Evolutionary conservation across 1,139 yeast species (phyloP).

Genomic region (Nakaseomyces uthaithaninus): DNA sequence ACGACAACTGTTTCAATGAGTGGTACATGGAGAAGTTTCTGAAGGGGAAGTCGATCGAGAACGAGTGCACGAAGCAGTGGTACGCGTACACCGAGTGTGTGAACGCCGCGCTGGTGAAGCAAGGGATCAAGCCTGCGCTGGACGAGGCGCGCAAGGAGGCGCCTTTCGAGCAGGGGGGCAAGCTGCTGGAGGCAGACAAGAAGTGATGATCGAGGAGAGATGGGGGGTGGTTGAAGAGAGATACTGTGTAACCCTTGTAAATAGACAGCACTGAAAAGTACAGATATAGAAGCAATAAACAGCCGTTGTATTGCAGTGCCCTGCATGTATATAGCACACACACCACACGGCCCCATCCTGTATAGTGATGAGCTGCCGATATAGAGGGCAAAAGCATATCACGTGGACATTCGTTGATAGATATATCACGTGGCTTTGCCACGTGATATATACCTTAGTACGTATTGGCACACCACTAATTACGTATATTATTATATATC

Average conservation of each 20-base stretch:
- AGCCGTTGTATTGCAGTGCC: not conserved
- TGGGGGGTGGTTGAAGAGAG: not conserved
- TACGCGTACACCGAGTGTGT: constrained; percentile 78
- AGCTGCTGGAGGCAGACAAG: constrained; percentile 7
- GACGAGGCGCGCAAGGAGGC: constrained; percentile 90
- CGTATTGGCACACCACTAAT: no score
- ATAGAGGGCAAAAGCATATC: no score
- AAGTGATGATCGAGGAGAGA: not conserved
- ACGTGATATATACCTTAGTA: not conserved
- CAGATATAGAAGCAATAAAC: no score
- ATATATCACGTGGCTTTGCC: not conserved
- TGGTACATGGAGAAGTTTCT: constrained; percentile 79
- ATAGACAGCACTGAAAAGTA: no score
- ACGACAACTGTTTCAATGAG: constrained; percentile 85
- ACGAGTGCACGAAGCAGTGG: constrained; percentile 91
- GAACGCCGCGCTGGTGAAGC: constrained; percentile 40
- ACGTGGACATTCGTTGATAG: no score
- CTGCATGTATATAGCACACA: no score
- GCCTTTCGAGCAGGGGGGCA: constrained; percentile 68
- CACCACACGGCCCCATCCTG: no score
- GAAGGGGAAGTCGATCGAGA: constrained; percentile 47
- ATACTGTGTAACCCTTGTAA: not conserved
- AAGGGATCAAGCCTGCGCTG: constrained; percentile 51
- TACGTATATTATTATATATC: not conserved
- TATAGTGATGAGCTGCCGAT: no score